Evolutionary conservation across 768 basidiomycete genomes (phyloP).

Genomic region (Rhizopogon vesiculosus): DNA sequence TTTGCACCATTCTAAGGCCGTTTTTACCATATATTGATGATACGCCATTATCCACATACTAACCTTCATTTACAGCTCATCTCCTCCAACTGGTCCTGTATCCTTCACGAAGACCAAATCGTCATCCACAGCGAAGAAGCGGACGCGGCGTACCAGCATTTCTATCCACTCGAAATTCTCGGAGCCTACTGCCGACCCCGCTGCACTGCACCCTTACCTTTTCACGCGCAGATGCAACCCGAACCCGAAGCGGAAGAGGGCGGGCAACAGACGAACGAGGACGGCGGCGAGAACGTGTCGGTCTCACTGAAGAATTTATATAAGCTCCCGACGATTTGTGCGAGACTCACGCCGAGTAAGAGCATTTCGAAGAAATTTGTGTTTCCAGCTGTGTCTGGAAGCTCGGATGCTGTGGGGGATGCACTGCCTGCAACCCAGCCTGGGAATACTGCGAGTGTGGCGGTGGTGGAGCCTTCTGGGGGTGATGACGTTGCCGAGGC

Average conservation of each 20-base stretch:
- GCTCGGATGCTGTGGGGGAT: not conserved
- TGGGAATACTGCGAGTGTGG: too few species aligned
- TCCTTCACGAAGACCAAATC: constrained; percentile 59
- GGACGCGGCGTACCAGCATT: constrained; percentile 61
- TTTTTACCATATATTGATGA: too few species aligned
- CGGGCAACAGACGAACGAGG: not conserved
- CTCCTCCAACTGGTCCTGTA: constrained; percentile 77
- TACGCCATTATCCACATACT: constrained; percentile 2
- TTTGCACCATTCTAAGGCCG: not conserved
- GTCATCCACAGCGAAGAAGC: constrained; percentile 74
- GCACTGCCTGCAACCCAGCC: not conserved
- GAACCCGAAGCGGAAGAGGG: not conserved
- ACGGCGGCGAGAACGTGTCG: constrained; percentile 1
- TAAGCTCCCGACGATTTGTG: constrained; percentile 37
- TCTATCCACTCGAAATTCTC: constrained; percentile 50
- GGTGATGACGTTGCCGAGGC: not conserved
- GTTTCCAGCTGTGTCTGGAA: constrained; percentile 32
- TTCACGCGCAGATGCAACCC: constrained; percentile 4
- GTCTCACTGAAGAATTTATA: constrained; percentile 8
- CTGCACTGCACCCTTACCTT: constrained; percentile 12
- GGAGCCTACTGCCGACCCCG: constrained; percentile 23
- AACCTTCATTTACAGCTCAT: constrained; percentile 35
- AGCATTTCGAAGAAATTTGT: constrained; percentile 49
- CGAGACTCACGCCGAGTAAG: constrained; percentile 37
- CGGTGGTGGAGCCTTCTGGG: too few species aligned